These are phyloP conservation scores for Monilinia vaccinii-corymbosi DNA, from an alignment of 2,329 filamentous ascomycete genomes.

Conservation along the genomic window DNA sequence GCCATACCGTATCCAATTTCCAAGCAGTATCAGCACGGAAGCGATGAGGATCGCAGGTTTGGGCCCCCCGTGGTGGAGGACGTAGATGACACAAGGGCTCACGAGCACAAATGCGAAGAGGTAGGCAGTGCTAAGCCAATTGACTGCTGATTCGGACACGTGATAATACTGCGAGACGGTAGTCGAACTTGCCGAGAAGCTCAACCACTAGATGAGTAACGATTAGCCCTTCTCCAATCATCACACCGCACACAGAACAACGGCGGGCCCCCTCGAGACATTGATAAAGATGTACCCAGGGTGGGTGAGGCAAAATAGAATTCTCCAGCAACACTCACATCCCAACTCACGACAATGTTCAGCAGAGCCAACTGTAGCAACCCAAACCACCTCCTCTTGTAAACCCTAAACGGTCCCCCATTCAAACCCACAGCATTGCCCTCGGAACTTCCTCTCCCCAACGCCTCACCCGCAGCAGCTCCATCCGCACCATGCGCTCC, in stretches of 20 bases:
- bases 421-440: neutral
- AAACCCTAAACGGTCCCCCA: conserved; percentile 43
- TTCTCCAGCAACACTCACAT: conserved; percentile 52
- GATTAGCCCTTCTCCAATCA: conserved; percentile 5
- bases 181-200: conserved; percentile 74
- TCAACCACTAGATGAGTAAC: conserved; percentile 63
- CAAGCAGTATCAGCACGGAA: conserved; percentile 63
- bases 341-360: conserved; percentile 92
- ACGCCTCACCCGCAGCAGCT: neutral
- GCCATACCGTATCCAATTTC: conserved; percentile 87
- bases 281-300: neutral
- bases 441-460: neutral
- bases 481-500: neutral
- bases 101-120: conserved; percentile 73
- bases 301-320: neutral
- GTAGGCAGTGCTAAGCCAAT: conserved; percentile 87
- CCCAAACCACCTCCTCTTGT: conserved; percentile 85
- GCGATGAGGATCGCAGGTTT: conserved; percentile 67
- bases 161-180: conserved; percentile 66
- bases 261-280: neutral
- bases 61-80: conserved; percentile 67
- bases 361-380: conserved; percentile 73
- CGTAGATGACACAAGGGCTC: conserved; percentile 65
- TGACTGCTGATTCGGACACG: conserved; percentile 68
- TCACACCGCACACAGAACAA: neutral